Evolutionary conservation across 352 stramenopile genomes (phyloP), one percentile per base, ranked within the genome.

Genomic region (Globisporangium rhizosaccharum): DNA sequence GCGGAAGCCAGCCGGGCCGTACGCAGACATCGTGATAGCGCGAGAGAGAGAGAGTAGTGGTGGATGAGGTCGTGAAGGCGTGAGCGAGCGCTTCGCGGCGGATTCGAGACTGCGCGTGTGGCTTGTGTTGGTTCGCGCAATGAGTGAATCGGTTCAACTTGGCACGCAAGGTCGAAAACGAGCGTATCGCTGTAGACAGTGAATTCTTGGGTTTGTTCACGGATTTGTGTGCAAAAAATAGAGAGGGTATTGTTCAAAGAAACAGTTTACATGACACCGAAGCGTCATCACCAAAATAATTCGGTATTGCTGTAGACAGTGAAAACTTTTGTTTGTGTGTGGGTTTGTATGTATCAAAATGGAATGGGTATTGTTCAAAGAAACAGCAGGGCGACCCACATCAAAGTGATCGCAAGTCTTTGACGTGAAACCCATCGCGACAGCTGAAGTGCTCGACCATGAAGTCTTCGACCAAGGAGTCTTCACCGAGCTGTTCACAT

Each of bases 1-100:
- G 70, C 97, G 97, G 76, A 97, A 98, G 71, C 97, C 97, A 37
- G 65, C 59, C 2, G 77, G 62, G 52, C 72, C 75, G 64, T 79
- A 90, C 52, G 10, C 49, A 23, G 23, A 12, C 41, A 33, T 46
- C 8, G 45, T 46, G 23, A 28, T 42, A 12, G n/a, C 20, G 25
- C 17, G 25, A 3, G 28, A 46, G 26, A 23, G 33, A 12, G 37
- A 30, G 57, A 44, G 15, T 6, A 41, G 49, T 3, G 20, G 23
- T 1, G 15, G 18, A 51, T 2, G 49, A 10, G 28, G 17, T 11
- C 2, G 49, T n/a, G 12, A 26, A n/a, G 5, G 37, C 23, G 23
- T 23, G 28, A 33, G 28, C 28, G 41, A 20, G 41, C 15, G 14
- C 41, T 5, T 46, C 41, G 49, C 26, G 28, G 49, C 17, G 26